These are phyloP conservation scores for Arachis stenosperma DNA, from an alignment of 306 rosid genomes.

Conservation along the genomic window DNA sequence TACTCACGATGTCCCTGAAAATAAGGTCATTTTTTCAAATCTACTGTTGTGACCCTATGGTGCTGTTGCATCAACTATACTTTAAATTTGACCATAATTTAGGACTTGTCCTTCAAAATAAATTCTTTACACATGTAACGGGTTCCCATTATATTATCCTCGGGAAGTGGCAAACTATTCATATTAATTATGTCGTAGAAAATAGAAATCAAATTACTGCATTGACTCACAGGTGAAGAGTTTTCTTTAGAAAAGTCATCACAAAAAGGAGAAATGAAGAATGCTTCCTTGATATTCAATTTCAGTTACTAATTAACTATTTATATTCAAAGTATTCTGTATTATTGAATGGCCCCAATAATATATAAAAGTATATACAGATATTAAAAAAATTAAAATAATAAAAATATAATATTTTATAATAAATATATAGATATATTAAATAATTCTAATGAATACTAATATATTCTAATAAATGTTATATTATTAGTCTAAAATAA, in stretches of 20 bases:
- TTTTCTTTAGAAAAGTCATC: conserved; percentile 21
- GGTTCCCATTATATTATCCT: conserved; percentile 18
- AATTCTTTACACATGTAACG: conserved; percentile 7
- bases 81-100: conserved; percentile 28
- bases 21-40: not conserved
- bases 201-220: conserved; percentile 23
- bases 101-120: conserved; percentile 28
- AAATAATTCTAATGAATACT: too few relatives aligned
- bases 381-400: too few relatives aligned
- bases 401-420: too few relatives aligned
- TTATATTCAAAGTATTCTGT: too few relatives aligned
- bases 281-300: too few relatives aligned
- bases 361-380: too few relatives aligned
- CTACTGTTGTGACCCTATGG: conserved; percentile 16
- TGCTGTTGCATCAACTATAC: conserved; percentile 31
- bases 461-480: too few relatives aligned
- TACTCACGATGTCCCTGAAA: conserved; percentile 35
- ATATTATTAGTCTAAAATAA: too few relatives aligned
- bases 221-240: not conserved
- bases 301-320: too few relatives aligned
- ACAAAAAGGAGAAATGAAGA: not conserved
- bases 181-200: conserved; percentile 6
- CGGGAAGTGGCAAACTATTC: conserved; percentile 25
- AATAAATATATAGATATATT: too few relatives aligned
- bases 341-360: too few relatives aligned